phyloP scores from a whole-genome alignment of 805 yeast species.

The Sugiyamaella valdiviana region DNA sequence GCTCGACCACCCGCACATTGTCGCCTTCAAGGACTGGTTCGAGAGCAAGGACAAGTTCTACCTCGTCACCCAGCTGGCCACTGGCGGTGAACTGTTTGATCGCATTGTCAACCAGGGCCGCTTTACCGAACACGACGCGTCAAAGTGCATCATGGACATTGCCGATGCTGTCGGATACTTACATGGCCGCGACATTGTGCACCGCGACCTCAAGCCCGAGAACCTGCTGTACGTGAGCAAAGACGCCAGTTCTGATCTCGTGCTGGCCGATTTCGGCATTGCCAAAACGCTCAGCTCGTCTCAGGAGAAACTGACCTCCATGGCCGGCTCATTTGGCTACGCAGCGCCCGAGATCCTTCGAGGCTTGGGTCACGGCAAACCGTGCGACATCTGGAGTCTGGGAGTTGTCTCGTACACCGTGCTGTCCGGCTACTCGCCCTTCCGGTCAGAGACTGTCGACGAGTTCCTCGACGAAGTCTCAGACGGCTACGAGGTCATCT shows the following conservation, averaged over 20 bases:
- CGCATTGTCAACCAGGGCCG: conserved; percentile 73
- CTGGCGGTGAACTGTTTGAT: conserved; percentile 94
- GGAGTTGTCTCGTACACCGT: conserved; percentile 91
- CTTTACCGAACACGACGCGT: conserved; percentile 87
- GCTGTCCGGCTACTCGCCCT: conserved; percentile 88
- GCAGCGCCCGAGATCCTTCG: conserved; percentile 93
- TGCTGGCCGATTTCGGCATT: conserved; percentile 93
- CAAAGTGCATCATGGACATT: conserved; percentile 64
- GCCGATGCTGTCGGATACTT: conserved; percentile 72
- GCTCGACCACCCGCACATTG: conserved; percentile 77
- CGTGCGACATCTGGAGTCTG: conserved; percentile 93
- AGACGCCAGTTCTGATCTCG: conserved; percentile 62
- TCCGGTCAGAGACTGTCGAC: conserved; percentile 72
- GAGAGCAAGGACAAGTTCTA: conserved; percentile 88
- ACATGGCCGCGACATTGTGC: conserved; percentile 74
- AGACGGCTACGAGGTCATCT: conserved; percentile 67
- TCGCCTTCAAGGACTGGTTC: conserved; percentile 87
- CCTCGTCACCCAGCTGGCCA: conserved; percentile 88
- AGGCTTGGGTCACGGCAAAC: conserved; percentile 83
- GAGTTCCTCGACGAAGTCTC: conserved; percentile 78
- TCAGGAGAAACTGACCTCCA: conserved; percentile 56
- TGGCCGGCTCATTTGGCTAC: conserved; percentile 92
- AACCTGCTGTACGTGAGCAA: conserved; percentile 68
- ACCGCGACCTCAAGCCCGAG: conserved; percentile 92
- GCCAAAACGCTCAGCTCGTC: conserved; percentile 65